Conservation (phyloP, 1,284 basidiomycete genomes). For the Apiotrichum domesticum region DNA sequence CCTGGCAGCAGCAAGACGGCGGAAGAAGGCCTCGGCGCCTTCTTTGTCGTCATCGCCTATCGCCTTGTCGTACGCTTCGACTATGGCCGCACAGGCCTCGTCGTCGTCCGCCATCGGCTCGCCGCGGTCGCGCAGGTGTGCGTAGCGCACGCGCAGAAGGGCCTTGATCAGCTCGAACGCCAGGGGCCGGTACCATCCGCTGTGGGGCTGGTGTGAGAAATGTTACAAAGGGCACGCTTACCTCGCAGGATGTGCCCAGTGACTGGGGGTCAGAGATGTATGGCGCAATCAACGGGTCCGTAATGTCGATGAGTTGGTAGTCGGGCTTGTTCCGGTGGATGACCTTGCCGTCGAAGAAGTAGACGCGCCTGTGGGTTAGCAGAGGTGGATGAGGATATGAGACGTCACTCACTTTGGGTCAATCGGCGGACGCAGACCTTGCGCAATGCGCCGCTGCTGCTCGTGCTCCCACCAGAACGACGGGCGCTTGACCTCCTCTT, state of each 20-base stretch:
- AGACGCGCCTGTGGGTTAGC: slow-evolving; percentile 48
- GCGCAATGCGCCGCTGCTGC: slow-evolving; percentile 24
- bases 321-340: slow-evolving; percentile 75
- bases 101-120: slow-evolving; percentile 9
- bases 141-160: slow-evolving; percentile 79
- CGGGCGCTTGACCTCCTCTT: slow-evolving; percentile 20
- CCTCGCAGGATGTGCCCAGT: slow-evolving; percentile 59
- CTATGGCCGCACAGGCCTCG: slow-evolving; percentile 3
- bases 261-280: slow-evolving; percentile 70
- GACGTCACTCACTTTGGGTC: slow-evolving; percentile 26
- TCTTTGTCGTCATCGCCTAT: slow-evolving; percentile 9
- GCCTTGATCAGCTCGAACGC: slow-evolving; percentile 74
- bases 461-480: slow-evolving; percentile 34
- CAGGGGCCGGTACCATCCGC: slow-evolving; percentile 71
- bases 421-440: slow-evolving; percentile 29
- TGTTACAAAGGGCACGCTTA: slow-evolving; percentile 45
- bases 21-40: slow-evolving; percentile 8
- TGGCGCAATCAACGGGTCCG: slow-evolving; percentile 68
- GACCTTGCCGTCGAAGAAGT: slow-evolving; percentile 81
- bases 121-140: slow-evolving; percentile 60
- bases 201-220: slow-evolving; percentile 9
- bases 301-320: slow-evolving; percentile 88
- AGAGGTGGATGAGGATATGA: background rate
- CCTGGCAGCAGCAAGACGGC: background rate
- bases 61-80: slow-evolving; percentile 15